Base-by-base conservation (phyloP, 495 filamentous ascomycete species). In the Penicillium arizonense region DNA sequence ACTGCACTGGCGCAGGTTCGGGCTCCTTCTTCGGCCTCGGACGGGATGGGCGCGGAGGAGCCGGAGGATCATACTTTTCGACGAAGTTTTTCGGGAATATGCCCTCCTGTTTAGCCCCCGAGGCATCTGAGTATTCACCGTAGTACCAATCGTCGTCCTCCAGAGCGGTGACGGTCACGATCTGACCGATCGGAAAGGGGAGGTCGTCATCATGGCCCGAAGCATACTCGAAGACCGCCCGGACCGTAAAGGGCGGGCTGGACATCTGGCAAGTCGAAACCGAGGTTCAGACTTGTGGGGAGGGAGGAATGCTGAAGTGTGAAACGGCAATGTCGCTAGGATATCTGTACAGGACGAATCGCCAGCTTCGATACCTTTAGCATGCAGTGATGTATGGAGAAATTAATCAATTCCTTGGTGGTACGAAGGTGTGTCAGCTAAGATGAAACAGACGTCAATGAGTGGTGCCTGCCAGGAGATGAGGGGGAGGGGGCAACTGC, bases 31-130 rank as follows among this genome's bases (percentile, higher is more conserved):
- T 96, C 44, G 83, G 77, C 38, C 89, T 85, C 18, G 78, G 73
- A 51, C 94, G 83, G 14, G 83, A 76, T 39, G 94, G 94, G 37
- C 94, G 84, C 30, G 92, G 90, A 49, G 94, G 94, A 52, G 91
- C 87, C 53, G 86, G 88, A 21, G 95, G 94, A 57, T 96, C 91
- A 67, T 89, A 96, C 66, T 86, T 86, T 70, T 98, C 93, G 46
- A 98, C 95, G 60, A 98, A 98, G 73, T 97, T 98, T 63, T 84
- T 87, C 12, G 94, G 94, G 73, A 98, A 98, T 50, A 98, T 88
- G 32, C 94, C 94, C 64, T 96, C 88, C 57, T 84, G 80, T 61
- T 87, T 91, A 44, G 61, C 68, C 7, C 91, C 93, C 20, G 70
- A 63, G 41, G 79, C 82, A 67, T 96, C 89, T 50, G 84, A 77